A percentile compares a stretch with the other conserved stretches of the same genome.
These are phyloP conservation scores for Trametes versicolor DNA, from an alignment of 1,284 basidiomycete species.

Conservation along the genomic window DNA sequence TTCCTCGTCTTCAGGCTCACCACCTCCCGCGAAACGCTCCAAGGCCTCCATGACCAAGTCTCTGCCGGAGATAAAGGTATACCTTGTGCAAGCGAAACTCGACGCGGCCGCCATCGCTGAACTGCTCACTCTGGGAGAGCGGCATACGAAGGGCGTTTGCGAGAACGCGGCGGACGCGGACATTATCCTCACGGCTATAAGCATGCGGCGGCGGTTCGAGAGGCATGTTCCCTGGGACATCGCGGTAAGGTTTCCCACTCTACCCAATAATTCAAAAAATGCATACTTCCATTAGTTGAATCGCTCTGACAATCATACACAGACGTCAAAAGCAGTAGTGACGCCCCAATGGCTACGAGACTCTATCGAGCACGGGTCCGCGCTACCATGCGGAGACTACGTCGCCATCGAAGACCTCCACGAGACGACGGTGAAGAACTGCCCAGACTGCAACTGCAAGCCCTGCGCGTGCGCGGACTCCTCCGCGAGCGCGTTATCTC, in stretches of 20 bases:
- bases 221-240: constrained; percentile 70
- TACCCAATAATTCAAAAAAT: background rate
- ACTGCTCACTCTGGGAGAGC: constrained; percentile 60
- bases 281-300: background rate
- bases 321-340: constrained; percentile 74
- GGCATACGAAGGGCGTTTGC: constrained; percentile 50
- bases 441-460: constrained; percentile 49
- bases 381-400: constrained; percentile 62
- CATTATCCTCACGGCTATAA: constrained; percentile 70
- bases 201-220: constrained; percentile 72
- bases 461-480: constrained; percentile 41
- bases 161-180: constrained; percentile 60
- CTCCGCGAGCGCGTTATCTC: constrained; percentile 10
- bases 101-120: constrained; percentile 52
- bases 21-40: constrained; percentile 29
- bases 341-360: constrained; percentile 74
- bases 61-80: constrained; percentile 49
- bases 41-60: constrained; percentile 17
- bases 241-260: constrained; percentile 58
- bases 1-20: constrained; percentile 21
- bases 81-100: constrained; percentile 72
- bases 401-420: constrained; percentile 60
- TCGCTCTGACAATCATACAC: background rate
- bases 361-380: constrained; percentile 54
- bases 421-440: constrained; percentile 54